Evolutionary conservation across 148 eudicot genomes (phyloP).

Genomic region (Rhododendron vialii): DNA sequence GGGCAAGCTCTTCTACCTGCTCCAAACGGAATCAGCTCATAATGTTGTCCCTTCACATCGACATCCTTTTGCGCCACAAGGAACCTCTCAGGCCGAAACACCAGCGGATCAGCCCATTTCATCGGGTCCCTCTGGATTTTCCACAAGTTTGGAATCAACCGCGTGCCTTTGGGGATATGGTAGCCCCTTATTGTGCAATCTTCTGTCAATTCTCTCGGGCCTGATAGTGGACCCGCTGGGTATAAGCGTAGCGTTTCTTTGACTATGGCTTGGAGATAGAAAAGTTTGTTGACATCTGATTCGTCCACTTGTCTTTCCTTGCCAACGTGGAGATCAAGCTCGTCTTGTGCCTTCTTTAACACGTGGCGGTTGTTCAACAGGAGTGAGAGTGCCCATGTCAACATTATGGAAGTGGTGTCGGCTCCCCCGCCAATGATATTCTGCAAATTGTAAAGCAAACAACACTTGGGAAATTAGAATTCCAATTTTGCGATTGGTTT

Average conservation of each 20-base stretch:
- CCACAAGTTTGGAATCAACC: slow-evolving; percentile 23
- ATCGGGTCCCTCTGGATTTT: slow-evolving; percentile 35
- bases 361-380: slow-evolving; percentile 23
- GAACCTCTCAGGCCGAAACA: slow-evolving; percentile 37
- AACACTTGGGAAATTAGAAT: too few relatives aligned
- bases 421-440: slow-evolving; percentile 14
- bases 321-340: slow-evolving; percentile 22
- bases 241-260: slow-evolving; percentile 32
- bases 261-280: slow-evolving; percentile 31
- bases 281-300: slow-evolving; percentile 25
- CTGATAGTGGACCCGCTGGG: slow-evolving; percentile 24
- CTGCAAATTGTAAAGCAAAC: background rate
- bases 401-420: slow-evolving; percentile 27
- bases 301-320: slow-evolving; percentile 18
- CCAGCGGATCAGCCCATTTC: slow-evolving; percentile 22
- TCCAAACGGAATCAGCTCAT: background rate
- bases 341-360: slow-evolving; percentile 24
- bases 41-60: background rate
- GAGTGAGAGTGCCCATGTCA: slow-evolving; percentile 31
- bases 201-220: slow-evolving; percentile 10
- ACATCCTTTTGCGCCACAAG: slow-evolving; percentile 21
- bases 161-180: slow-evolving; percentile 28
- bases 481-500: too few relatives aligned
- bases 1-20: slow-evolving; percentile 29
- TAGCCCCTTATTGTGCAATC: slow-evolving; percentile 29